These are phyloP conservation scores for Cudoniella acicularis DNA, from an alignment of 495 filamentous ascomycete genomes.

Conservation along the genomic window DNA sequence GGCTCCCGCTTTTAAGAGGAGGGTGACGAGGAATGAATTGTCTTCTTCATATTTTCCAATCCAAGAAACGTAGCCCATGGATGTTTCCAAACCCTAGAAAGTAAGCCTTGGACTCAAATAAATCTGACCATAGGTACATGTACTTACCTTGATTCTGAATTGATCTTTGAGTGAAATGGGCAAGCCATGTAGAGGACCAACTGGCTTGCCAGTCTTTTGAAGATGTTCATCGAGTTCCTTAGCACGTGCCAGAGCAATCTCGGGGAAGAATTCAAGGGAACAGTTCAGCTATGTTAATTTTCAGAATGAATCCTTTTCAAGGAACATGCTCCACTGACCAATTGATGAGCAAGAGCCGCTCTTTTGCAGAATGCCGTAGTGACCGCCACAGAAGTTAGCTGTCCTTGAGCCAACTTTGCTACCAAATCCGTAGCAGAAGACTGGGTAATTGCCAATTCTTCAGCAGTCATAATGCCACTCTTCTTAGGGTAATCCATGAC, in stretches of 20 bases:
- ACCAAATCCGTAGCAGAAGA: slow-evolving; percentile 28
- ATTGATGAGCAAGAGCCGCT: slow-evolving; percentile 57
- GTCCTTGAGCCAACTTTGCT: slow-evolving; percentile 22
- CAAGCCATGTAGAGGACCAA: slow-evolving; percentile 66
- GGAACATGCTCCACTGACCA: slow-evolving; percentile 39
- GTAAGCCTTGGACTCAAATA: too few relatives aligned
- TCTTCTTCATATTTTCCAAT: slow-evolving; percentile 45
- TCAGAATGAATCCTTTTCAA: not conserved
- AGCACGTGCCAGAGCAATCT: slow-evolving; percentile 55
- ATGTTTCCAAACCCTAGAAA: slow-evolving; percentile 45
- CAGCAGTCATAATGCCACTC: slow-evolving; percentile 46
- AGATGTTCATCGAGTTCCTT: slow-evolving; percentile 51
- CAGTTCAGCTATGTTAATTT: slow-evolving; percentile 53
- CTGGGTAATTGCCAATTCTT: slow-evolving; percentile 60
- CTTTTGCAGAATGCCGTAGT: slow-evolving; percentile 41
- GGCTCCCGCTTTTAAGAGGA: slow-evolving; percentile 52
- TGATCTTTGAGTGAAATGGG: slow-evolving; percentile 65
- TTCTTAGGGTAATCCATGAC: slow-evolving; percentile 43
- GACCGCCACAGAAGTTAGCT: slow-evolving; percentile 42
- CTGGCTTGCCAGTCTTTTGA: slow-evolving; percentile 39
- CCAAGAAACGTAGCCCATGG: slow-evolving; percentile 52
- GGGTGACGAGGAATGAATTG: slow-evolving; percentile 38
- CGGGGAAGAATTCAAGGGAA: slow-evolving; percentile 62
- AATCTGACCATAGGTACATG: too few relatives aligned
- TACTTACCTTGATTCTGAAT: slow-evolving; percentile 55